phyloP scores from a whole-genome alignment of 805 yeast genomes.

The Saccharomycopsis oosterbeekiorum region DNA sequence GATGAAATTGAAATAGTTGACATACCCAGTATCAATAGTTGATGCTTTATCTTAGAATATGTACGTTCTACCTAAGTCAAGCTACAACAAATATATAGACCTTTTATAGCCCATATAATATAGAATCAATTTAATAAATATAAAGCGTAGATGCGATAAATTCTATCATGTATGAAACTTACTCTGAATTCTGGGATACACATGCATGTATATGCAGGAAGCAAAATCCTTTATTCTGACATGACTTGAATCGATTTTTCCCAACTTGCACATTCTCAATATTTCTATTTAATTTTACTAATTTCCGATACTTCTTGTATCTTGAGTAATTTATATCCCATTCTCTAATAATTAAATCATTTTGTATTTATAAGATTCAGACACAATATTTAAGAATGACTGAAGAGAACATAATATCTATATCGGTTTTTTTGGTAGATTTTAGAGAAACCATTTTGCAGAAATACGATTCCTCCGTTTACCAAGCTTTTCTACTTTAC shows the following conservation, averaged over 20 bases:
- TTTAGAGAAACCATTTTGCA: background rate
- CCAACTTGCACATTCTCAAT: background rate
- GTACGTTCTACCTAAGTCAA: background rate
- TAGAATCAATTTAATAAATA: background rate
- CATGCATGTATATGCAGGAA: background rate
- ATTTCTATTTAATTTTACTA: no score
- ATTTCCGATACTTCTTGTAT: no score
- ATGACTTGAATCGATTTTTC: background rate
- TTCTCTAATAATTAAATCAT: no score
- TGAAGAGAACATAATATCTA: background rate
- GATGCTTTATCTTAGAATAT: background rate
- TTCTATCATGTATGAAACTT: background rate
- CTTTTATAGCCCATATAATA: background rate
- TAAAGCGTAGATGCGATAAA: background rate
- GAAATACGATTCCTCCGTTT: background rate
- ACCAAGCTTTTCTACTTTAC: background rate
- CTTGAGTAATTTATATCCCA: background rate
- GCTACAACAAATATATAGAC: background rate
- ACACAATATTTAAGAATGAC: background rate
- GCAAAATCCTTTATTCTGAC: background rate
- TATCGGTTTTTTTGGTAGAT: background rate
- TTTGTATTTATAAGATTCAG: no score
- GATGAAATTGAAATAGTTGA: constrained; percentile 18
- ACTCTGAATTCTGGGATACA: background rate
- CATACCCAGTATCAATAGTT: background rate